Conservation (phyloP, 129 eudicot genomes). For the Deinandra increscens region DNA sequence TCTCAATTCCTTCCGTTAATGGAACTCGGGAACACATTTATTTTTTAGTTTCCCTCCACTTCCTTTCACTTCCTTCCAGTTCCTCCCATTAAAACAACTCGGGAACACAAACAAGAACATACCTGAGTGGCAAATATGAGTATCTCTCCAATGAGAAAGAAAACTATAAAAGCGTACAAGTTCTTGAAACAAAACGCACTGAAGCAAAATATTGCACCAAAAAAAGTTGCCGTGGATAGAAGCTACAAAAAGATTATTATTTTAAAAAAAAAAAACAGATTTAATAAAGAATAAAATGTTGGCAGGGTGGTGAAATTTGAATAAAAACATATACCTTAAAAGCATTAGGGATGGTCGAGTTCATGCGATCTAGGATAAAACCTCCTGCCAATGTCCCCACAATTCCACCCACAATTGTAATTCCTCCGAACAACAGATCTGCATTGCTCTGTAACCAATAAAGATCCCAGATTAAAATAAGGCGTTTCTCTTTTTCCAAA, state of each 20-base stretch:
- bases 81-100: too few species aligned
- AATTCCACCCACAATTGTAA: constrained; percentile 81
- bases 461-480: neutral
- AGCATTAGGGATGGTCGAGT: constrained; percentile 78
- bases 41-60: too few species aligned
- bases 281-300: neutral
- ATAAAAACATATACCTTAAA: constrained; percentile 57
- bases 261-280: neutral
- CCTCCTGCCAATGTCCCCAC: constrained; percentile 86
- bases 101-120: neutral
- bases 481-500: neutral
- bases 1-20: too few species aligned
- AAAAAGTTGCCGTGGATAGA: constrained; percentile 66
- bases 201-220: constrained; percentile 88
- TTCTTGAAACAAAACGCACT: constrained; percentile 74
- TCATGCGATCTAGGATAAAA: constrained; percentile 60
- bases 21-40: too few species aligned
- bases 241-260: constrained; percentile 57
- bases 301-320: neutral
- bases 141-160: constrained; percentile 81
- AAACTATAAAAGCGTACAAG: constrained; percentile 52
- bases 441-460: constrained; percentile 59
- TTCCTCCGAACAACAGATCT: constrained; percentile 82
- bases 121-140: constrained; percentile 96
- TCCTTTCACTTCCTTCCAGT: too few species aligned